Evolutionary conservation across 2,329 filamentous ascomycete species (phyloP).

Genomic region (Emydomyces testavorans): DNA sequence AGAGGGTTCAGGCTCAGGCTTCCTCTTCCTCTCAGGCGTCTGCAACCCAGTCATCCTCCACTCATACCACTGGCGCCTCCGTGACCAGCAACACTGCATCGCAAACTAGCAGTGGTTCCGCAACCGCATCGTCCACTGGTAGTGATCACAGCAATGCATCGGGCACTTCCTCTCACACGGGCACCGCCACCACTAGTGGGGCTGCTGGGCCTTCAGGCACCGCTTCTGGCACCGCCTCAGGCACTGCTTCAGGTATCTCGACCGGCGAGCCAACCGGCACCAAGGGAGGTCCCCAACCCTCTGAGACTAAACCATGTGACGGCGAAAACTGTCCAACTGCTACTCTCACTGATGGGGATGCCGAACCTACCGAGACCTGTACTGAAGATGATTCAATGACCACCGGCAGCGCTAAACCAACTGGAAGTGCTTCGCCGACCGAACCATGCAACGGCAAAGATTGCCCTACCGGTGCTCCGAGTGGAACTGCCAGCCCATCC

Average conservation of each 20-base stretch:
- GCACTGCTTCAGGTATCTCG: neutral
- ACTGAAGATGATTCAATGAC: too few relatives aligned
- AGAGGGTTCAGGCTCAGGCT: constrained; percentile 18
- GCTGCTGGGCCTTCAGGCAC: neutral
- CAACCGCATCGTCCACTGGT: too few relatives aligned
- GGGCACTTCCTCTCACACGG: neutral
- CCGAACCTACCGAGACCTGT: too few relatives aligned
- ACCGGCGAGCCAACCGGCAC: neutral
- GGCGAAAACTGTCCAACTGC: constrained; percentile 3
- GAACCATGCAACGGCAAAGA: neutral
- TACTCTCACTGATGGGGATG: neutral
- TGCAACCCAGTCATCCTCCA: neutral
- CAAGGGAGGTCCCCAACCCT: neutral
- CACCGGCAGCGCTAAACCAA: neutral
- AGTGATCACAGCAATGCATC: neutral
- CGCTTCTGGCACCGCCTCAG: neutral
- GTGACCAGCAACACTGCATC: neutral
- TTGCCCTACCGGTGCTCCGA: neutral
- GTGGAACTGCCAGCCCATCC: neutral
- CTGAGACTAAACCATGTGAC: neutral
- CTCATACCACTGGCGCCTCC: neutral
- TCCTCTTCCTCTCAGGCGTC: neutral
- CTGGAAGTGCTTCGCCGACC: too few relatives aligned
- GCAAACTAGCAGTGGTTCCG: too few relatives aligned
- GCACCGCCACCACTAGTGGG: neutral